These are phyloP conservation scores for Sporothrix brunneoviolacea DNA, from an alignment of 2,329 filamentous ascomycete species.

Conservation along the genomic window DNA sequence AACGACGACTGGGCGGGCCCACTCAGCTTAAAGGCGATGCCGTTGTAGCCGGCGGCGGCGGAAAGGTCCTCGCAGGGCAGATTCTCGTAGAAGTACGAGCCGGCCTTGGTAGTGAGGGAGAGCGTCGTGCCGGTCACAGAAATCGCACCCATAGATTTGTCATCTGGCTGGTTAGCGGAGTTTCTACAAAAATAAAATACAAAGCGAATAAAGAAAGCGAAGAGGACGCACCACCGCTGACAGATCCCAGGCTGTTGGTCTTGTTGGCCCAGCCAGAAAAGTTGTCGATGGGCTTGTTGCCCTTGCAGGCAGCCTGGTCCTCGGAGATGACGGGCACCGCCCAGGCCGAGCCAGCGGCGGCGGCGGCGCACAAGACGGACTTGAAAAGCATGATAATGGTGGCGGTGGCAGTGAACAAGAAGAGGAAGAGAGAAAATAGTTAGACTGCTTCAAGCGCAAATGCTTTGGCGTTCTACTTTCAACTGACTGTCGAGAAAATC, in stretches of 20 bases:
- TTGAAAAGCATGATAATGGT: not conserved
- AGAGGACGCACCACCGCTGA: slow-evolving; percentile 22
- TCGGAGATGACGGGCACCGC: not conserved
- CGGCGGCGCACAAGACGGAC: not conserved
- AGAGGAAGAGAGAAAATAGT: too few relatives aligned
- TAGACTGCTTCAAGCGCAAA: too few relatives aligned
- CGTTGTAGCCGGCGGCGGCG: slow-evolving; percentile 37
- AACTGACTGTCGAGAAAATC: too few relatives aligned
- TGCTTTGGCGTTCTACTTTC: too few relatives aligned
- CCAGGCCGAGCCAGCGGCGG: not conserved
- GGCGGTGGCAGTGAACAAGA: too few relatives aligned
- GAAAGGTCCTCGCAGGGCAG: slow-evolving; percentile 41
- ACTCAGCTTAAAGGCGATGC: slow-evolving; percentile 41
- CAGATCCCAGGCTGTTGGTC: slow-evolving; percentile 23
- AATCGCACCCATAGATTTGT: slow-evolving; percentile 38
- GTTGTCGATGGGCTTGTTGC: slow-evolving; percentile 25
- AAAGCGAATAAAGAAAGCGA: too few relatives aligned
- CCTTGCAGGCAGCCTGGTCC: slow-evolving; percentile 21
- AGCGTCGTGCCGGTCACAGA: slow-evolving; percentile 37
- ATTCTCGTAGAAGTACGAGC: slow-evolving; percentile 49
- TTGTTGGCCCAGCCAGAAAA: slow-evolving; percentile 23
- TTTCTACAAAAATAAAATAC: too few relatives aligned
- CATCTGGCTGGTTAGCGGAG: slow-evolving; percentile 32
- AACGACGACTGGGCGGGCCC: slow-evolving; percentile 26
- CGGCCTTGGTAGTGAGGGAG: slow-evolving; percentile 41